Evolutionary conservation across 2,329 filamentous ascomycete species (phyloP).

Genomic region (Colletotrichum orchidophilum): DNA sequence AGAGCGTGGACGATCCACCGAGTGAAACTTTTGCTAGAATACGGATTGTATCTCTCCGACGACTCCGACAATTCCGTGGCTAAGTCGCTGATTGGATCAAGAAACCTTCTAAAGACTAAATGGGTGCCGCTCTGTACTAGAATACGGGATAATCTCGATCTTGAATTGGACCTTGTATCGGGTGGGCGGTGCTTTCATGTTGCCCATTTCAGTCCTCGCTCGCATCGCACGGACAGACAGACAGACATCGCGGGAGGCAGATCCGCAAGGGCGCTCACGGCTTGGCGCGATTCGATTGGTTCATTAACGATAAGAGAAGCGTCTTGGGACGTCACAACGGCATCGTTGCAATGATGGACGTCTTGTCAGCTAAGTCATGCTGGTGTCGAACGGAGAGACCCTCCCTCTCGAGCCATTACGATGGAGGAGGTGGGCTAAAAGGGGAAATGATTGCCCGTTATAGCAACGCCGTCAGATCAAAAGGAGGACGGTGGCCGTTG

Average conservation of each 20-base stretch:
- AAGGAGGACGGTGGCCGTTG: background rate
- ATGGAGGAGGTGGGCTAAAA: background rate
- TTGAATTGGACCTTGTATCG: background rate
- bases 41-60: background rate
- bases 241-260: slow-evolving; percentile 5
- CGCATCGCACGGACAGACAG: slow-evolving; percentile 17
- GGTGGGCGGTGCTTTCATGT: slow-evolving; percentile 7
- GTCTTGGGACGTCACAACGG: background rate
- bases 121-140: background rate
- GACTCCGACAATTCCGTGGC: background rate
- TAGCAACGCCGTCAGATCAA: background rate
- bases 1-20: background rate
- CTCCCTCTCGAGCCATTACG: background rate
- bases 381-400: background rate
- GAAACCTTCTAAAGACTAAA: background rate
- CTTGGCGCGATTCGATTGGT: background rate
- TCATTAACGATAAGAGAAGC: background rate
- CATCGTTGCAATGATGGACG: background rate
- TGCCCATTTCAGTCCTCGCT: background rate
- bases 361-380: background rate
- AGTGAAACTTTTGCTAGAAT: background rate
- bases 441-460: background rate
- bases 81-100: background rate
- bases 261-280: background rate
- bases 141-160: slow-evolving; percentile 13